These are phyloP conservation scores for Echinochloa phyllopogon DNA, from an alignment of 176 grass and related monocot genomes.

Conservation along the genomic window DNA sequence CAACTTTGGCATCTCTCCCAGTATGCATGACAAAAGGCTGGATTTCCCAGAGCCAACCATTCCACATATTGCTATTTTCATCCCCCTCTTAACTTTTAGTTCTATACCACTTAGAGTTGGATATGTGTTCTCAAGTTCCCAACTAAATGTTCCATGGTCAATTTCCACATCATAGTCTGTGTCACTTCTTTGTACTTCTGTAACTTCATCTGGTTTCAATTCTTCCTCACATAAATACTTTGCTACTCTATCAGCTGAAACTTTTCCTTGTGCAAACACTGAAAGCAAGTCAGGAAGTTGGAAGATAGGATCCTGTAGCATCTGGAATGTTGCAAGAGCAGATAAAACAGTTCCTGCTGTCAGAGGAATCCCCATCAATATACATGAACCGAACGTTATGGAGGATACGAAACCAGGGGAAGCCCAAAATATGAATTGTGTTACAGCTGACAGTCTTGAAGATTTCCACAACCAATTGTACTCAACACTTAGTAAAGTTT, in stretches of 20 bases:
- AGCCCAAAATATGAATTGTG: constrained; percentile 87
- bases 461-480: constrained; percentile 84
- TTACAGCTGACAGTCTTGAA: constrained; percentile 54
- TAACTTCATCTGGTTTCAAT: constrained; percentile 68
- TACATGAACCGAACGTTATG: constrained; percentile 81
- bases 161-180: constrained; percentile 73
- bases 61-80: constrained; percentile 97
- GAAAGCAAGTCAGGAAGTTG: constrained; percentile 90
- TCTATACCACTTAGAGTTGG: constrained; percentile 73
- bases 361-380: constrained; percentile 83
- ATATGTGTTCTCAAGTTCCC: constrained; percentile 61
- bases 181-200: constrained; percentile 56
- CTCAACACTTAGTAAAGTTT: constrained; percentile 66
- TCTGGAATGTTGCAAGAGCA: constrained; percentile 94
- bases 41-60: constrained; percentile 93
- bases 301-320: constrained; percentile 95
- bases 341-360: constrained; percentile 93
- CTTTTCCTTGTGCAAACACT: constrained; percentile 89
- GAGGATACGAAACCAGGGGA: constrained; percentile 86
- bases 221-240: constrained; percentile 89
- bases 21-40: constrained; percentile 91
- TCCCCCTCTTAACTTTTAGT: constrained; percentile 78
- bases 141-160: constrained; percentile 78
- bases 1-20: constrained; percentile 90
- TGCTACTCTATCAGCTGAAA: constrained; percentile 88